Conservation (phyloP, 257 asterid genomes). For the Solanum lignicaule region DNA sequence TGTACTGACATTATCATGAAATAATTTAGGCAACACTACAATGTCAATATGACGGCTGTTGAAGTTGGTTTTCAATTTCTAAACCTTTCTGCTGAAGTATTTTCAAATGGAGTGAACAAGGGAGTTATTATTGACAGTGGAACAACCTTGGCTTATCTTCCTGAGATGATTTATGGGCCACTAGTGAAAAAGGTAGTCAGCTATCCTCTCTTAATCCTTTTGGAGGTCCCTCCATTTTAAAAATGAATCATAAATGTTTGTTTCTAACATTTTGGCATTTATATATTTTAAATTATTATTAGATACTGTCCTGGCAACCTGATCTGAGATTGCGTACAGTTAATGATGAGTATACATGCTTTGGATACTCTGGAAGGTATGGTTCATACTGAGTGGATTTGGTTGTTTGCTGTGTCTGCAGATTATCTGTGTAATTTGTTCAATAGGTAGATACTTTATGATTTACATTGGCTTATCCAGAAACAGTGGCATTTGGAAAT, state of each 20-base stretch:
- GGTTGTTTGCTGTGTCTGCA: not conserved
- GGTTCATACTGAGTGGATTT: conserved; percentile 5
- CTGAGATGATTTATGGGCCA: conserved; percentile 65
- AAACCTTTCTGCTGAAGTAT: conserved; percentile 53
- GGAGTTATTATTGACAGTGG: conserved; percentile 98
- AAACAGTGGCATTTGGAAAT: not conserved
- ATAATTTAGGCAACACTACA: conserved; percentile 82
- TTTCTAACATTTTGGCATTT: not conserved
- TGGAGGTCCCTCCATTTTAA: not conserved
- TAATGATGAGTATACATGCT: conserved; percentile 86
- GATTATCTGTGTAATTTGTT: not conserved
- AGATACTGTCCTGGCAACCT: conserved; percentile 90
- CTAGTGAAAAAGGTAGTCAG: conserved; percentile 50
- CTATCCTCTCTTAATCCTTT: not conserved
- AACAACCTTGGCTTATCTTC: conserved; percentile 94
- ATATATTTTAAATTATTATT: conserved; percentile 3
- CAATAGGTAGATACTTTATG: not conserved
- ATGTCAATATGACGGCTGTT: conserved; percentile 90
- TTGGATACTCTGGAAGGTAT: conserved; percentile 88
- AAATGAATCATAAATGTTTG: not conserved
- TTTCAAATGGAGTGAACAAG: conserved; percentile 43
- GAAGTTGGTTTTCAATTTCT: conserved; percentile 65
- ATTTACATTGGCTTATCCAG: not conserved
- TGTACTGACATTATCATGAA: not conserved
- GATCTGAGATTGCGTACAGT: conserved; percentile 58